Base-by-base conservation (phyloP, 768 basidiomycete species). In the Hygrocybe punicea region DNA sequence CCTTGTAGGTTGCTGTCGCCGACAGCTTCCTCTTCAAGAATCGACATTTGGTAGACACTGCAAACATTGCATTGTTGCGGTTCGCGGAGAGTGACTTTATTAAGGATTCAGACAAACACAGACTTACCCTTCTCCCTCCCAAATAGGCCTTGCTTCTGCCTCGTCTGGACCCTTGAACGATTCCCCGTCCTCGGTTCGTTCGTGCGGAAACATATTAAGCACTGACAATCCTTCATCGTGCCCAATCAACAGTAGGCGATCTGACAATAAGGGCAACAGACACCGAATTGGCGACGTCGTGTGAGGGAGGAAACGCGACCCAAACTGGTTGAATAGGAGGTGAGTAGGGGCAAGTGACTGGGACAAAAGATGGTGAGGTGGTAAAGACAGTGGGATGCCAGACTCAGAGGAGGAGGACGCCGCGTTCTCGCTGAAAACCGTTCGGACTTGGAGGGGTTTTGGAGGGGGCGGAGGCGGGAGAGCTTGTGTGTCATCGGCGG, bases 241-340 rank as follows among this genome's bases (percentile, higher is more conserved):
- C 3, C 91, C 91, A 24, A 93, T 81, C 11, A 93, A 80, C n/a
- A 93, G 55, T 37, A 89, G 68, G 51, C 78, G 77, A 59, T 88
- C 83, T 17, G 79, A 79, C 37, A 83, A 73, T 19, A 93, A 65
- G 7, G 91, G 89, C 33, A 93, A 77, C 10, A 92, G 68, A 69
- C 87, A 87, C 55, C 84, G 83, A 58, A 93, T 93, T 33, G 81
- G 89, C 1, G 81, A 78, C 2, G 82, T 87, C 14, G 90, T 74
- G 63, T 93, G 91, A 10, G 91, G 91, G 34, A 93, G 76, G 67
- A 93, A 93, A 14, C 91, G 81, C 17, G 91, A 93, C 19, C 91
- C 91, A 66, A 93, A 92, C 40, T 89, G 82, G 63, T 86, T 85
- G 49, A 93, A 69, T 59, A 80, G 80, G 19, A 91, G 72, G 63